phyloP scores from a whole-genome alignment of 495 filamentous ascomycete species.

The Daldinia loculata region DNA sequence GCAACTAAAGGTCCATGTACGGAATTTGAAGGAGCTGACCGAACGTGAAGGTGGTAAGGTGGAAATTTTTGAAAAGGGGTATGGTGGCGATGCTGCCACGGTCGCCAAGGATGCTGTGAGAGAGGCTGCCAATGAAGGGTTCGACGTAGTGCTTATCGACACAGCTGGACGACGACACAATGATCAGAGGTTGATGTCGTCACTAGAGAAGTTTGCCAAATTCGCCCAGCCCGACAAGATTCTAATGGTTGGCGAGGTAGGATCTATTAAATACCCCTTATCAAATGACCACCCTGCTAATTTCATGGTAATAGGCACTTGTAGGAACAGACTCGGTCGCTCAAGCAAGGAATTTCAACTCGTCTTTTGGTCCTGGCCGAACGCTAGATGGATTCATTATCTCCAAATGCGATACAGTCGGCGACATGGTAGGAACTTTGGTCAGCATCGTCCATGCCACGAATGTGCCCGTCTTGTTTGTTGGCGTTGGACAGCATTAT shows the following conservation, averaged over 20 bases:
- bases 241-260: conserved; percentile 93
- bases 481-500: conserved; percentile 97
- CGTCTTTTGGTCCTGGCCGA: conserved; percentile 82
- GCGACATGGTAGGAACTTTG: conserved; percentile 96
- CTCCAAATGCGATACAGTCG: conserved; percentile 97
- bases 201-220: conserved; percentile 94
- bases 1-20: conserved; percentile 91
- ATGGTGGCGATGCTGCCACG: conserved; percentile 95
- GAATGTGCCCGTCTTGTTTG: conserved; percentile 90
- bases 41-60: conserved; percentile 82
- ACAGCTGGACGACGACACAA: conserved; percentile 96
- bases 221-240: conserved; percentile 97
- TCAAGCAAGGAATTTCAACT: conserved; percentile 95
- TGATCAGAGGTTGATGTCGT: conserved; percentile 92
- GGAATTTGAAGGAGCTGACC: conserved; percentile 86
- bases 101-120: conserved; percentile 93
- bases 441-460: conserved; percentile 99
- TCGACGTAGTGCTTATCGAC: conserved; percentile 95
- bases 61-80: conserved; percentile 94
- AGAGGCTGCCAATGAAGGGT: conserved; percentile 76
- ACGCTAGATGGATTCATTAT: conserved; percentile 95
- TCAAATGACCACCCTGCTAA: conserved; percentile 18
- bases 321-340: conserved; percentile 94
- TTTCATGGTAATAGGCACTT: conserved; percentile 64
- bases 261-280: conserved; percentile 16